These are phyloP conservation scores for Lasiosphaeriaceae sp. DNA, from an alignment of 495 filamentous ascomycete genomes.

Conservation along the genomic window DNA sequence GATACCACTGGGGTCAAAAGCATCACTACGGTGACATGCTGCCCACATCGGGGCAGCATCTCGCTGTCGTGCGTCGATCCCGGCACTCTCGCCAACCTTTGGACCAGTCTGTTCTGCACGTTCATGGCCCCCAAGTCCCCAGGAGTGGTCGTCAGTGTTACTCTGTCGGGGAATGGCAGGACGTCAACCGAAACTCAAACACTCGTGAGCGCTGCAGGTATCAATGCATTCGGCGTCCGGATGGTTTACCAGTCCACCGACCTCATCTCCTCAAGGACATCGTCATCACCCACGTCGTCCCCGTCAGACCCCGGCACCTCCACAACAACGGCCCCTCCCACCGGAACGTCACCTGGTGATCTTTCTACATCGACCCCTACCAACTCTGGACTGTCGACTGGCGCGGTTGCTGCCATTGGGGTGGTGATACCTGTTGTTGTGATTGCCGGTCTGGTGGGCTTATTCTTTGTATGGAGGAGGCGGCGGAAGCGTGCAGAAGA, in stretches of 20 bases:
- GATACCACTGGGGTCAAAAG: constrained; percentile 11
- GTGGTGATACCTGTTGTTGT: constrained; percentile 20
- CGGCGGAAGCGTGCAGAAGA: constrained; percentile 2
- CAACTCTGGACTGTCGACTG: constrained; percentile 11
- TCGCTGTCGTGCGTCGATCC: constrained; percentile 17
- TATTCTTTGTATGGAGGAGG: constrained; percentile 19
- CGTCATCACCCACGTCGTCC: not conserved
- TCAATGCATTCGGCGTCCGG: constrained; percentile 24
- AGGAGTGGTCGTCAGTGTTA: constrained; percentile 8
- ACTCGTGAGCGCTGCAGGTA: constrained; percentile 5
- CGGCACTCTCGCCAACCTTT: constrained; percentile 7
- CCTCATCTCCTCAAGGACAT: not conserved
- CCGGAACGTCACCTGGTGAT: not conserved
- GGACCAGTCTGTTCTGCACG: constrained; percentile 18
- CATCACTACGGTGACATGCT: constrained; percentile 29
- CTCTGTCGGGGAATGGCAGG: constrained; percentile 7
- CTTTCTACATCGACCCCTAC: too few relatives aligned
- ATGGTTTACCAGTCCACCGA: constrained; percentile 23
- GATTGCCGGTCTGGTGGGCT: constrained; percentile 7
- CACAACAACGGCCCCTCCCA: not conserved
- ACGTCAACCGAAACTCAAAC: constrained; percentile 1
- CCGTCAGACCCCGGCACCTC: not conserved
- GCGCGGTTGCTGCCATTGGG: constrained; percentile 16
- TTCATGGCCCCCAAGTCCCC: constrained; percentile 12
- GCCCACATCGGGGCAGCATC: constrained; percentile 13